Evolutionary conservation across 345 rosid species (phyloP).

Genomic region (Citropsis articulata): DNA sequence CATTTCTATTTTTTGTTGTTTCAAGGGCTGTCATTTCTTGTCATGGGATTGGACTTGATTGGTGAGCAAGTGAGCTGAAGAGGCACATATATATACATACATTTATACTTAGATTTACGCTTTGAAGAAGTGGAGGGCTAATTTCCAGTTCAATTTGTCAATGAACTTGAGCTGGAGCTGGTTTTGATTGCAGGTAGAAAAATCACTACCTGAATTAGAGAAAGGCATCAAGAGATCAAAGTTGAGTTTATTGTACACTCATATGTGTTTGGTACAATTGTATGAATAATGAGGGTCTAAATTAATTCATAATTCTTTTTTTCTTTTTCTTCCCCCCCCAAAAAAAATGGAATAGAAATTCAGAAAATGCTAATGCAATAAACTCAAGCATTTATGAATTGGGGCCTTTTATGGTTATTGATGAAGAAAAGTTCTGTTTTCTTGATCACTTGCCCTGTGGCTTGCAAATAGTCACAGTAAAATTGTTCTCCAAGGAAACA

Average conservation of each 20-base stretch:
- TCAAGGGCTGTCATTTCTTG: constrained; percentile 82
- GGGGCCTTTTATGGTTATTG: no score
- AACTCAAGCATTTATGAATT: no score
- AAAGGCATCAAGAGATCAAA: not conserved
- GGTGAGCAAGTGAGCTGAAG: constrained; percentile 78
- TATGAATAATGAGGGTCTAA: constrained; percentile 2
- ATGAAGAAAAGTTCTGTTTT: no score
- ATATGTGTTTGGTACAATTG: not conserved
- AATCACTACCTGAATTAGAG: not conserved
- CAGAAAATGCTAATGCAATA: no score
- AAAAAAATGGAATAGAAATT: no score
- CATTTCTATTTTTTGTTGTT: constrained; percentile 91
- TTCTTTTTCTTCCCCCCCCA: no score
- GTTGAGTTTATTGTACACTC: constrained; percentile 8
- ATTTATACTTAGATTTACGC: not conserved
- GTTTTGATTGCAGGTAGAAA: not conserved
- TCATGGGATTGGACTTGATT: constrained; percentile 84
- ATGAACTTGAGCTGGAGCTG: constrained; percentile 5
- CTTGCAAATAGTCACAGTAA: no score
- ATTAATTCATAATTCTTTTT: not conserved
- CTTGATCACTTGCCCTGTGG: no score
- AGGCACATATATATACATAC: no score
- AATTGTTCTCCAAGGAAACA: no score
- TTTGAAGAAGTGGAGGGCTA: not conserved
- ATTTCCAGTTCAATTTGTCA: constrained; percentile 6